Evolutionary conservation across 176 grass and related monocot species (phyloP), one percentile per base, ranked within the genome.

Genomic region (Lolium rigidum): DNA sequence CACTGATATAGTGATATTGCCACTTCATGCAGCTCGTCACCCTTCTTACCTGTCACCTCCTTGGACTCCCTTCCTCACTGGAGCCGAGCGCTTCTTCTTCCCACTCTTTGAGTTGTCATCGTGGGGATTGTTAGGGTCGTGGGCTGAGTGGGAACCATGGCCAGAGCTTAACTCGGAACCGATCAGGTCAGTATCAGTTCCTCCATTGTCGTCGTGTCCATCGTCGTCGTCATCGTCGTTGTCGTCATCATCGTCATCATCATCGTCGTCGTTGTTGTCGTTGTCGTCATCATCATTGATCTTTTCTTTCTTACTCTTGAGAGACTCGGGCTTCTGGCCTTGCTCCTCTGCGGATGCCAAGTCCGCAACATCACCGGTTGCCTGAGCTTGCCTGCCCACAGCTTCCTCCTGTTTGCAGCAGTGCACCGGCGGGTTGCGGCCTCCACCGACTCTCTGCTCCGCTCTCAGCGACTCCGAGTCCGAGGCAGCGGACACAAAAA

Each of bases 121-220:
- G 7, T 74, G 11, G 15, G 39, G 16, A 10, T 58, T 38, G 18
- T 66, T 62, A 0, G 59, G 24, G 12, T 72, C 78, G 9, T 41
- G 16, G n/a, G 82, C 78, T 0, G 68, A 67, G n/a, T 84, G 60
- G 3, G 80, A 59, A 62, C 54, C 67, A 1, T 21, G 65, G 67
- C 39, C 48, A 2, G 39, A 84, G 78, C 80, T 49, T 2, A 72
- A 87, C 37, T 81, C 65, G 1, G 21, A 74, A 74, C 31, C 56
- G 44, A 74, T 52, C 56, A 7, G 25, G 18, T 37, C 86, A 1
- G 49, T 69, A 13, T 89, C 84, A 0, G 88, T 84, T 4, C 83
- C 86, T 0, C 10, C 52, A 0, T 76, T 83, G 0, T 46, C 71
- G 8, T 74, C 59, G 3, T 70, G 21, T 0, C n/a, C 35, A 4